Conservation (phyloP, 148 eudicot genomes). For the Rhododendron mucronatum region DNA sequence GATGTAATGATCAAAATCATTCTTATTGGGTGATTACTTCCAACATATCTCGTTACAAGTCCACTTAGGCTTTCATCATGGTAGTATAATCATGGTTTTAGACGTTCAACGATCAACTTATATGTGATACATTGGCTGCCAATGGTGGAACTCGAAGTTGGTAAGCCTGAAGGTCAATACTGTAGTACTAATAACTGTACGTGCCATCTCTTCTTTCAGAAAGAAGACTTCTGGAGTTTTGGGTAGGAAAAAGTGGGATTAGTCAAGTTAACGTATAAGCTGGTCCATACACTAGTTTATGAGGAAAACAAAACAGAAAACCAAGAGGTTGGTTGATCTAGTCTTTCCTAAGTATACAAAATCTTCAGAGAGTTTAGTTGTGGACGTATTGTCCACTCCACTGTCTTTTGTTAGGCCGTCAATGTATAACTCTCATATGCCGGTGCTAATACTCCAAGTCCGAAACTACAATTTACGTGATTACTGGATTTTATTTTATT, state of each 20-base stretch:
- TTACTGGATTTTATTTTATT: too few species aligned
- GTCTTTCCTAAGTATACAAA: too few species aligned
- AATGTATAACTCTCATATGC: background rate
- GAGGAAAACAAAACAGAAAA: too few species aligned
- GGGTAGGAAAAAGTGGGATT: background rate
- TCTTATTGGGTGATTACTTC: background rate
- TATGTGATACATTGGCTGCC: background rate
- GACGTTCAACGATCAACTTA: background rate
- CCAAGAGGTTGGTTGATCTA: too few species aligned
- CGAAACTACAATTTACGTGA: background rate
- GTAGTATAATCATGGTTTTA: background rate
- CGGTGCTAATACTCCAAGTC: background rate
- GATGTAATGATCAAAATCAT: background rate
- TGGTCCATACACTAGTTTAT: background rate
- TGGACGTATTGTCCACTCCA: background rate
- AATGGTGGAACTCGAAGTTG: background rate
- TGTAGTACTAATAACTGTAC: background rate
- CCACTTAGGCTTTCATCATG: background rate
- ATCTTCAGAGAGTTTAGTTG: background rate
- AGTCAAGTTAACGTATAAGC: background rate
- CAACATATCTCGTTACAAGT: background rate
- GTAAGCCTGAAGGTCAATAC: background rate
- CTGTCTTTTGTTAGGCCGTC: background rate
- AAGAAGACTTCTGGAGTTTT: background rate
- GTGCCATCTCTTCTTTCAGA: background rate